Percentiles rank a stretch among this genome's conserved stretches.
phyloP scores from a whole-genome alignment of 31 red algal species.

The Odonthalia washingtoniensis region DNA sequence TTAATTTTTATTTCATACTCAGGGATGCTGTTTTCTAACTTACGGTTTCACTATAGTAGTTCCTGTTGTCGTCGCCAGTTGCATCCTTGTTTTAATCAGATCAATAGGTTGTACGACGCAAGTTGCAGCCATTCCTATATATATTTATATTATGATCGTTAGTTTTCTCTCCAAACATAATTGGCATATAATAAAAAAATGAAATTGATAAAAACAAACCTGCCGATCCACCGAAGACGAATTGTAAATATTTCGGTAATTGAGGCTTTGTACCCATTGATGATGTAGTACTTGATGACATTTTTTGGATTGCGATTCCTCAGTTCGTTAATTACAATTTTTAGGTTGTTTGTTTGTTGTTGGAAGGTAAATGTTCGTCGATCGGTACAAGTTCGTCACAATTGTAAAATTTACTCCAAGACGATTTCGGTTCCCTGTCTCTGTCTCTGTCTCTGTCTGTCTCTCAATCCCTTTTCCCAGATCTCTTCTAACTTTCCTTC shows the following conservation, averaged over 20 bases:
- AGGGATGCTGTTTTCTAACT: constrained; percentile 31
- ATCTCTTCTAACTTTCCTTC: no score
- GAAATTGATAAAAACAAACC: constrained; percentile 37
- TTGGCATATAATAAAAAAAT: background rate
- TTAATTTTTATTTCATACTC: no score
- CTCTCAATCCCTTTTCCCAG: no score
- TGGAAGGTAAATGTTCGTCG: no score
- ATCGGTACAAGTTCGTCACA: no score
- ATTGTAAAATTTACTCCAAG: no score
- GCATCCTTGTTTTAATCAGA: constrained; percentile 95
- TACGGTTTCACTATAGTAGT: constrained; percentile 59
- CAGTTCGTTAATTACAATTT: no score
- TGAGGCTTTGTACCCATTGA: constrained; percentile 18
- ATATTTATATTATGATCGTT: background rate
- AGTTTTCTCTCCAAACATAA: background rate
- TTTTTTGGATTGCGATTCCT: no score
- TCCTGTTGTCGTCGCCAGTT: constrained; percentile 62
- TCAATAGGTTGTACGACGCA: constrained; percentile 94
- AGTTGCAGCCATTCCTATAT: constrained; percentile 89
- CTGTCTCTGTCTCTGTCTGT: no score
- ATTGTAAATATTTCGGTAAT: constrained; percentile 76
- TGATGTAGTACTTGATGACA: constrained; percentile 1
- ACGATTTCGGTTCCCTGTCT: no score
- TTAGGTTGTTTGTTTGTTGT: no score
- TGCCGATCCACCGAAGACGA: constrained; percentile 79